These are phyloP conservation scores for Fusarium palustre DNA, from an alignment of 2,329 filamentous ascomycete genomes.

Conservation along the genomic window DNA sequence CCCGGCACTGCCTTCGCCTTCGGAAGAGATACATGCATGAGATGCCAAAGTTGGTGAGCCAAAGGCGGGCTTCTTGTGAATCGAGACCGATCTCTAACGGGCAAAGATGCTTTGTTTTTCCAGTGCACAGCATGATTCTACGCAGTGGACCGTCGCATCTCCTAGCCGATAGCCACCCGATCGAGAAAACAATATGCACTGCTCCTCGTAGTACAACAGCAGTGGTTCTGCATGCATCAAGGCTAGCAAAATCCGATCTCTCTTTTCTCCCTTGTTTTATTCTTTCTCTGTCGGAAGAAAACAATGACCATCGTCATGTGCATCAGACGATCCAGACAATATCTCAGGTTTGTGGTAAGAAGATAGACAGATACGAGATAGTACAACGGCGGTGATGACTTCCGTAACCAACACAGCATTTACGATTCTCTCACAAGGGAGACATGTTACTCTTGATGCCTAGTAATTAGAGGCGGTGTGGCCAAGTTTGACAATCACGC, in stretches of 20 bases:
- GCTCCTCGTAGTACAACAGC: slow-evolving; percentile 34
- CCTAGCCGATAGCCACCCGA: slow-evolving; percentile 7
- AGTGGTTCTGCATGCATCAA: slow-evolving; percentile 18
- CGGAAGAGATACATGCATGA: slow-evolving; percentile 4
- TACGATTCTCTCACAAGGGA: slow-evolving; percentile 4
- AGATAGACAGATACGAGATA: slow-evolving; percentile 26
- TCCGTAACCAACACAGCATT: slow-evolving; percentile 6
- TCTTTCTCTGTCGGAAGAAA: background rate
- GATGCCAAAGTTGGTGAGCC: slow-evolving; percentile 3
- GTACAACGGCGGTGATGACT: slow-evolving; percentile 14
- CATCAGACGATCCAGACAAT: slow-evolving; percentile 24
- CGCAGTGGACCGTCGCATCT: slow-evolving; percentile 8
- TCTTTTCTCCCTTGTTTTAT: background rate
- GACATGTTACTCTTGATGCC: background rate
- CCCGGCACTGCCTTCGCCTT: background rate
- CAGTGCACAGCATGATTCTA: slow-evolving; percentile 17
- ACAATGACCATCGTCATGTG: slow-evolving; percentile 35
- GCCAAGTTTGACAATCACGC: slow-evolving; percentile 5
- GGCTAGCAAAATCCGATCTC: background rate
- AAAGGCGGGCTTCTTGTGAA: slow-evolving; percentile 1
- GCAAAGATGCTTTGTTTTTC: background rate
- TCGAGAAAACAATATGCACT: slow-evolving; percentile 6
- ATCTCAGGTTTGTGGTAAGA: slow-evolving; percentile 26
- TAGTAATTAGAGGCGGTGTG: slow-evolving; percentile 21
- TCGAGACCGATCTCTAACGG: slow-evolving; percentile 14